phyloP scores from a whole-genome alignment of 2,329 filamentous ascomycete genomes.

The Sporothrix humicola region DNA sequence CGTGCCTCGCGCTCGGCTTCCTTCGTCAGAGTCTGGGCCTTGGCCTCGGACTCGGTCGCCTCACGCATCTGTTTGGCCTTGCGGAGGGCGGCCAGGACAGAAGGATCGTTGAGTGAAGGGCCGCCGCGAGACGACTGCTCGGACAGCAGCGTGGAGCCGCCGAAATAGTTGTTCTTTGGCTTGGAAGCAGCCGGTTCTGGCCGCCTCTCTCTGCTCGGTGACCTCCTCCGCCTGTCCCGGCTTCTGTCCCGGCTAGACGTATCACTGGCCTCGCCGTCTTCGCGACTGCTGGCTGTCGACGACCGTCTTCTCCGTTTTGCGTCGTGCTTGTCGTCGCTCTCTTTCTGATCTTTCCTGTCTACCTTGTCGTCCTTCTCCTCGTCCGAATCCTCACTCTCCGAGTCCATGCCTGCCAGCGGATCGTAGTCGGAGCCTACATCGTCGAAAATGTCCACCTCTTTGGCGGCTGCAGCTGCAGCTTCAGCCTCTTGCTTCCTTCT shows the following conservation, averaged over 20 bases:
- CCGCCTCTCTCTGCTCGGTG: slow-evolving; percentile 1
- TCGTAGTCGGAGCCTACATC: slow-evolving; percentile 71
- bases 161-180: slow-evolving; percentile 65
- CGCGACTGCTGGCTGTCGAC: slow-evolving; percentile 1
- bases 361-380: background rate
- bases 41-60: slow-evolving; percentile 49
- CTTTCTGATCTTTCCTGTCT: slow-evolving; percentile 36
- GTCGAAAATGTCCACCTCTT: slow-evolving; percentile 69
- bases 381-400: slow-evolving; percentile 44
- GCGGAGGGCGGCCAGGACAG: slow-evolving; percentile 82
- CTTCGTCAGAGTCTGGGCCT: slow-evolving; percentile 48
- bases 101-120: slow-evolving; percentile 72
- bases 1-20: slow-evolving; percentile 66
- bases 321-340: slow-evolving; percentile 36
- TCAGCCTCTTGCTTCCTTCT: slow-evolving; percentile 54
- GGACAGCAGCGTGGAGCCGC: slow-evolving; percentile 63
- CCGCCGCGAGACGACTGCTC: slow-evolving; percentile 55
- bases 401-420: slow-evolving; percentile 64
- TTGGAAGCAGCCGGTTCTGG: slow-evolving; percentile 40
- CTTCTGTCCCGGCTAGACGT: background rate
- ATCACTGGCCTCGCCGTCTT: slow-evolving; percentile 36
- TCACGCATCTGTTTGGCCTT: slow-evolving; percentile 74
- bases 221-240: background rate
- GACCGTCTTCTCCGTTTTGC: slow-evolving; percentile 37
- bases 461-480: slow-evolving; percentile 53